Base-by-base conservation (phyloP, 768 basidiomycete genomes). In the Mycena rosella region DNA sequence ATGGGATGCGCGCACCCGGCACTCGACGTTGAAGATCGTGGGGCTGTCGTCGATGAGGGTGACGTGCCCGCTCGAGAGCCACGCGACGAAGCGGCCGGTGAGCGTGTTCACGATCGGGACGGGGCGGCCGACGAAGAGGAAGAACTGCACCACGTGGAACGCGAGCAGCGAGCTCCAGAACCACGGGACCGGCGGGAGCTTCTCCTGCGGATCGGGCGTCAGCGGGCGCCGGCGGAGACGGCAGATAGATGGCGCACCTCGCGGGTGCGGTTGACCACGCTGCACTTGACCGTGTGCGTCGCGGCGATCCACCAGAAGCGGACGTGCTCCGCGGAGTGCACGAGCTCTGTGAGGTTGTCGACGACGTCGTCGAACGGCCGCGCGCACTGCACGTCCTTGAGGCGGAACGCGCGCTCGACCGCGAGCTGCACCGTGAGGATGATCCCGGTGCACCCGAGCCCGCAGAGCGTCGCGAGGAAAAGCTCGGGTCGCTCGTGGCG, bases 271-370 rank as follows among this genome's bases (percentile, higher is more conserved):
- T 95, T 87, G 34, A 92, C 86, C 68, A 88, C 83, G 74, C 91
- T 92, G 60, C 94, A 87, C 49, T 94, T 88, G 60, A 97, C 84
- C 30, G 81, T 81, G 68, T 91, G 90, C 22, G 89, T 86, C 60
- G 92, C 90, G 1, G 96, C 96, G 80, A 91, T 96, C 96, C 96
- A 99, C 94, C 95, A 98, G 24, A 96, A 86, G 26, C 96, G 86
- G n/a, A 94, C 93, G 77, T 98, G 94, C 79, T 99, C 88, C 2
- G 94, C 90, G 27, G 89, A 83, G 61, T 74, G 77, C 32, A 85
- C 88, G 59, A 93, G 75, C 5, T 77, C 68, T 63, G 91, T 87
- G 18, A 95, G 74, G 60, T 85, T 79, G 38, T 78, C 74, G 57
- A 94, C 75, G 69, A 88, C 85, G 24, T 88, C 83, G 36, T 90